Base-by-base conservation (phyloP, 352 stramenopile species). In the Phytophthora pisi region DNA sequence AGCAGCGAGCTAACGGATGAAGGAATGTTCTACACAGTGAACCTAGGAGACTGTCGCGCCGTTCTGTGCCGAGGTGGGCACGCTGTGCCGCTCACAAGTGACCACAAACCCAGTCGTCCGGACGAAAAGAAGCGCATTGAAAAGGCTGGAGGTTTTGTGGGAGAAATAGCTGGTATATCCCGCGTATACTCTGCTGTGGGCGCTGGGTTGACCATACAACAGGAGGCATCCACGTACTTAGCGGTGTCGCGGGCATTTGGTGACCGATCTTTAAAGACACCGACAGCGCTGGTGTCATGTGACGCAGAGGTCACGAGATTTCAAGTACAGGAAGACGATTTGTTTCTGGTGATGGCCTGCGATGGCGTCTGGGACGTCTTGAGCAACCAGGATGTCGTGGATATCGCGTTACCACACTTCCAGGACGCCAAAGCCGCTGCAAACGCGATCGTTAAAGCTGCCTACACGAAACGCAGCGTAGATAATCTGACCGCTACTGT, bases 321-420 rank as follows among this genome's bases (percentile, higher is more conserved):
- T 24, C 36, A 56, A 16, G 59, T 92, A 2, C 58, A 75, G 16
- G 6, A 60, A 1, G 72, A 83, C 5, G 84, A 90, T 65, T 43
- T 81, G 18, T 88, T 91, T 54, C 40, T 92, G 10, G 57, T 92
- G 15, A 28, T 91, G 31, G 79, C 81, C 5, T 88, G 71, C n/a
- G 82, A 91, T 62, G 79, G 84, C 23, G 58, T 91, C 18, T 91
- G 78, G 82, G 75, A 90, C 65, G 79, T 86, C 0, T 49, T 92
- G 62, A 88, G 68, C 43, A 84, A 84, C 20, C 75, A 92, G 57
- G 77, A 91, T 13, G 84, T 64, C 0, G 75, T 89, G 24, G 67
- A 76, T 45, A 82, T 90, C 15, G 83, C 64, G 1, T 60, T 86
- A 28, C 31, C 55, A 36, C 70, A 84, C 34, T 79, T 81, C 28